Conservation (phyloP, 78 protist genomes). For the Dictyostelium discoideum region DNA sequence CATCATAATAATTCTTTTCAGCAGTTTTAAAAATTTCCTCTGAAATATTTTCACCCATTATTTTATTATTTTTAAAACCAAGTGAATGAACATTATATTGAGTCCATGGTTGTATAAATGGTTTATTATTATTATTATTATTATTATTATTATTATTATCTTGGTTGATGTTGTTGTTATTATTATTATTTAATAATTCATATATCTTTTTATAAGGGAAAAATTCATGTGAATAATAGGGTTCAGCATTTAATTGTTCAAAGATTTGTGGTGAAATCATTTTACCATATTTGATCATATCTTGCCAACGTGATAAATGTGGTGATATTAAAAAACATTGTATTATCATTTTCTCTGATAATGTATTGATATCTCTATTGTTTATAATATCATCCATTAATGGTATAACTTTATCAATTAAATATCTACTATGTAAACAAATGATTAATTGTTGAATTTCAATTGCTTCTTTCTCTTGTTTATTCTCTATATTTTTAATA, state of each 20-base stretch:
- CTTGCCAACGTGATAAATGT: conserved; percentile 1
- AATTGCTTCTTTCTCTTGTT: background rate
- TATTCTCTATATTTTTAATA: background rate
- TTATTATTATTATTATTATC: background rate
- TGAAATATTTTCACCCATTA: background rate
- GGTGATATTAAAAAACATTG: conserved; percentile 10
- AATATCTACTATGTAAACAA: conserved; percentile 10
- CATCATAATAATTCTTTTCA: background rate
- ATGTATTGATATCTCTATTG: background rate
- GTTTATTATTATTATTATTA: background rate
- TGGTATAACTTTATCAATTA: background rate
- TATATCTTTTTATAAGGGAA: background rate
- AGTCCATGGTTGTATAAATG: background rate
- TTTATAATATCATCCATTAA: background rate
- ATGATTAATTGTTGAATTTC: background rate
- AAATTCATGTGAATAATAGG: background rate
- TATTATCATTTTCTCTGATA: background rate
- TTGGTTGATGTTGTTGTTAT: background rate
- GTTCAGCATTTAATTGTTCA: background rate
- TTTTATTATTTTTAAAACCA: background rate
- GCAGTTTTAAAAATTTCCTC: background rate
- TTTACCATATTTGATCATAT: background rate
- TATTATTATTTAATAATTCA: background rate
- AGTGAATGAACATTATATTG: background rate
- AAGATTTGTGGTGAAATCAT: background rate